Evolutionary conservation across 441 rosid species (phyloP), one percentile per base, ranked within the genome.

Genomic region (Syzygium malaccense): DNA sequence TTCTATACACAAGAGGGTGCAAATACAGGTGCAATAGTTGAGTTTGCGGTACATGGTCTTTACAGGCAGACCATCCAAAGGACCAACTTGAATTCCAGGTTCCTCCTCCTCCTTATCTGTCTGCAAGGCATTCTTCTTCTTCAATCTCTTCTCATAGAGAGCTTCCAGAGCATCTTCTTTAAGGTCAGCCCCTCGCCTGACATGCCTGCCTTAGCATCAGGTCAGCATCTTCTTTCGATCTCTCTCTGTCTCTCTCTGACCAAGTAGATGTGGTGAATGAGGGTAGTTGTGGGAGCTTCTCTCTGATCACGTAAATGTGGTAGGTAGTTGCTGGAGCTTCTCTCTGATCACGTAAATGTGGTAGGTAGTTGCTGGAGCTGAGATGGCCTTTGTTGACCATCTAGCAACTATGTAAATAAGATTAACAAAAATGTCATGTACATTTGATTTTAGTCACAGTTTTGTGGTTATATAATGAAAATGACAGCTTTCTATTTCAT

Each of bases 41-140:
- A 97, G 93, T 83, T 94, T 85, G 64, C 99, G 98, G 87, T 95
- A 98, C 89, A 95, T 92, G 51, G 93, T 92, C 92, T 97, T 96
- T 80, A 98, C 93, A n/a, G 99, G 99, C 57, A 97, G 97, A 17
- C 95, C 94, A 87, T 98, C 99, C 62, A 94, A 96, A 75, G 94
- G 95, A 90, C 95, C 97, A 89, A 95, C 93, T 84, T 92, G 87
- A 55, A 90, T 88, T 88, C 51, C 93, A 33, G 57, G 86, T 28
- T 20, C 91, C 91, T 86, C 95, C 78, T 91, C 92, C 86, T 92
- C 96, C 71, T 95, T 10, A 18, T 6, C 37, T n/a, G 71, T 92
- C 90, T 88, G 85, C 58, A 71, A 87, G 23, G 75, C 87, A 37
- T 90, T 58, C 93, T 91, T 95, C 91, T 89, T 93, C 89, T 89